Evolutionary conservation across 2,329 filamentous ascomycete species (phyloP).

Genomic region (Alternaria ventricosa): DNA sequence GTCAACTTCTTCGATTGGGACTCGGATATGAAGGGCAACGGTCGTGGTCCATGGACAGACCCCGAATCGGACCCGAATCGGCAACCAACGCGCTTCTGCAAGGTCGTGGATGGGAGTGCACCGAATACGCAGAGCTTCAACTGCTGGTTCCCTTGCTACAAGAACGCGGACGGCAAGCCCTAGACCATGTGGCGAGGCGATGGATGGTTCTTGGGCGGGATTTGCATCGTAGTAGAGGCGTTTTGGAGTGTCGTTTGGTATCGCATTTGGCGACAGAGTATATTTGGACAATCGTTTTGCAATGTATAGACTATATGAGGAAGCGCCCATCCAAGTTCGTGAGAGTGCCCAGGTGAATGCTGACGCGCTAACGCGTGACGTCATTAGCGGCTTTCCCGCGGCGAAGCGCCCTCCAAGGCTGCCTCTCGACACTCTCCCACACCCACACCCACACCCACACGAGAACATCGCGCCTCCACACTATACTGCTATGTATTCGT

Average conservation of each 20-base stretch:
- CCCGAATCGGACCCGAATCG: neutral
- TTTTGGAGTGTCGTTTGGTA: too few species aligned
- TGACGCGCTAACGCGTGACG: neutral
- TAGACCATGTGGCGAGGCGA: neutral
- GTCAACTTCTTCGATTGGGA: slow-evolving; percentile 11
- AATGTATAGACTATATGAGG: neutral
- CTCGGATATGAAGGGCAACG: slow-evolving; percentile 9
- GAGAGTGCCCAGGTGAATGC: neutral
- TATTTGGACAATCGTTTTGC: neutral
- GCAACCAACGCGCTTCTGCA: slow-evolving; percentile 2
- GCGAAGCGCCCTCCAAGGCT: too few species aligned
- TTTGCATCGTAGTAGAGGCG: neutral
- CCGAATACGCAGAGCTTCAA: neutral
- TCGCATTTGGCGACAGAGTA: neutral
- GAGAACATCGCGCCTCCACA: too few species aligned
- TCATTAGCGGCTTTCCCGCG: neutral
- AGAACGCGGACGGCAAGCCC: slow-evolving; percentile 4
- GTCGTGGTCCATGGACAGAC: slow-evolving; percentile 11
- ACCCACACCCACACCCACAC: too few species aligned
- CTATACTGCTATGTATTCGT: too few species aligned
- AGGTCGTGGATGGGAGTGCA: neutral
- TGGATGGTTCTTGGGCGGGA: neutral
- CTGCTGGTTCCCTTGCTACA: slow-evolving; percentile 16
- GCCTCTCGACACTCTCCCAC: too few species aligned
- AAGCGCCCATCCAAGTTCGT: neutral